Evolutionary conservation across 2,329 filamentous ascomycete species (phyloP).

Genomic region (Zasmidium cellare): DNA sequence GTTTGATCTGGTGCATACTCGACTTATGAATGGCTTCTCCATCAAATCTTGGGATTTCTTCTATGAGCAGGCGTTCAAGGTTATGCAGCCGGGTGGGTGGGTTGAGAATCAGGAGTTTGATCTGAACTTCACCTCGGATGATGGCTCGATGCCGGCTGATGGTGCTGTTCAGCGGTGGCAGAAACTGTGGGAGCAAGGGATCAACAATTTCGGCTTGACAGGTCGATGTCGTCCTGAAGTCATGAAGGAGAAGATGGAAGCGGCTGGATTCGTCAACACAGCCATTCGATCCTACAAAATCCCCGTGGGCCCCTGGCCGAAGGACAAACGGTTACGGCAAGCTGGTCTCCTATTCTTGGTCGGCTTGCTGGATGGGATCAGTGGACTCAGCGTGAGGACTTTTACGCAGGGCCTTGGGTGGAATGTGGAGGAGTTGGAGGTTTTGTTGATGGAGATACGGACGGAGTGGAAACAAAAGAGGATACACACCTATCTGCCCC

Average conservation of each 20-base stretch:
- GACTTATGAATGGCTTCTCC: constrained; percentile 32
- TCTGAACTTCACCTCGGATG: constrained; percentile 26
- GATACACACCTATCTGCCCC: constrained; percentile 30
- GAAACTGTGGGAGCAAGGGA: constrained; percentile 26
- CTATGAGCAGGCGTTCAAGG: constrained; percentile 25
- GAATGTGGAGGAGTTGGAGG: constrained; percentile 30
- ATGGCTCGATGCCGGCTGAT: constrained; percentile 22
- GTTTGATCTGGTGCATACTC: constrained; percentile 33
- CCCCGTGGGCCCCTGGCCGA: constrained; percentile 31
- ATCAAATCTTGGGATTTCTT: constrained; percentile 31
- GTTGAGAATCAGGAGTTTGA: constrained; percentile 43
- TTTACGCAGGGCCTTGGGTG: constrained; percentile 31
- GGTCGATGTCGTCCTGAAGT: constrained; percentile 25
- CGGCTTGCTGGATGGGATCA: constrained; percentile 28
- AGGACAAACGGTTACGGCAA: constrained; percentile 27
- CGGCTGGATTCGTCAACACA: constrained; percentile 36
- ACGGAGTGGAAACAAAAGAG: constrained; percentile 26
- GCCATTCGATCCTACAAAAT: constrained; percentile 30
- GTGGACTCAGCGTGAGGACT: constrained; percentile 27
- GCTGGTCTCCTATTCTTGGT: constrained; percentile 27
- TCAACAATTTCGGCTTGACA: constrained; percentile 24
- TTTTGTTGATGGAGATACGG: constrained; percentile 28
- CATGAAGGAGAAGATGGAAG: constrained; percentile 38
- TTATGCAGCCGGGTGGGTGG: constrained; percentile 37
- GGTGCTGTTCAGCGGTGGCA: constrained; percentile 22